Conservation (phyloP, 164 flowering plant species). For the Chloranthus sessilifolius region DNA sequence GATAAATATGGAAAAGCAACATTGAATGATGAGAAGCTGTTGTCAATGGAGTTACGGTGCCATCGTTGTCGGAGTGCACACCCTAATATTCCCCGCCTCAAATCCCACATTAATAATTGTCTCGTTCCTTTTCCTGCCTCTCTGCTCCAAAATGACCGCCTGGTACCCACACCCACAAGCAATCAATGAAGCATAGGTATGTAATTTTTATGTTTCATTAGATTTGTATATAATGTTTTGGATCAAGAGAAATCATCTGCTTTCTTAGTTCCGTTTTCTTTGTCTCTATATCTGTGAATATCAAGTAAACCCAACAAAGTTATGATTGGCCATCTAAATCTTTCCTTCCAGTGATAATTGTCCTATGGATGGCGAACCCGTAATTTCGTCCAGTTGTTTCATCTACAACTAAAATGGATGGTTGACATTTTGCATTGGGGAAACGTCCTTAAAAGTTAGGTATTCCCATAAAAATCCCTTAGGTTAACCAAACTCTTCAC, state of each 20-base stretch:
- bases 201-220: background rate
- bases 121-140: conserved; percentile 44
- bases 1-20: conserved; percentile 37
- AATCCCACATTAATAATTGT: conserved; percentile 66
- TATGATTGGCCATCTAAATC: too few relatives aligned
- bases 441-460: too few relatives aligned
- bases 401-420: too few relatives aligned
- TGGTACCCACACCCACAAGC: conserved; percentile 19
- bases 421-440: too few relatives aligned
- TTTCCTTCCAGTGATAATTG: too few relatives aligned
- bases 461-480: too few relatives aligned
- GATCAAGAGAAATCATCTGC: background rate
- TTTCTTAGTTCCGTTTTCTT: too few relatives aligned
- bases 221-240: conserved; percentile 2
- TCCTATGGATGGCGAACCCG: too few relatives aligned
- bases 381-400: too few relatives aligned
- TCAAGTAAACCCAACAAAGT: too few relatives aligned
- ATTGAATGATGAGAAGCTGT: conserved; percentile 36
- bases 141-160: conserved; percentile 47
- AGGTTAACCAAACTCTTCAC: too few relatives aligned
- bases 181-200: conserved; percentile 8
- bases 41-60: conserved; percentile 82
- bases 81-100: conserved; percentile 82
- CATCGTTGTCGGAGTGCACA: conserved; percentile 86
- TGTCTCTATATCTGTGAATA: too few relatives aligned